These are phyloP conservation scores for Phytophthora citrophthora DNA, from an alignment of 352 stramenopile species.

Conservation along the genomic window DNA sequence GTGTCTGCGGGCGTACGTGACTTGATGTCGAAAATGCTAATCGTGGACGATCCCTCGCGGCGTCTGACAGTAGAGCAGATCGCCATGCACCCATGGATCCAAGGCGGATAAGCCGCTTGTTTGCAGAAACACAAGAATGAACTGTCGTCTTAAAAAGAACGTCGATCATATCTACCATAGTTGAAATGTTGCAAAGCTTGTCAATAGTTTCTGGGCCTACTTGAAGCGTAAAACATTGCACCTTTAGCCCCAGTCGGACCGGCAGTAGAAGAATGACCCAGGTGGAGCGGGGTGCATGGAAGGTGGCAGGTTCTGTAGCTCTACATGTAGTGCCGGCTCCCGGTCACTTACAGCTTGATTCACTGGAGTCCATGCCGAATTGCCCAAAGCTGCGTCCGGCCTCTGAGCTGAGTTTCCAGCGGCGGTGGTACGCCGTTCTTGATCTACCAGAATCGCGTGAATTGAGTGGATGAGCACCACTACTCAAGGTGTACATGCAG, in stretches of 20 bases:
- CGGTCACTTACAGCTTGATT: conserved; percentile 7
- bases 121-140: conserved; percentile 32
- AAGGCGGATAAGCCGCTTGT: conserved; percentile 51
- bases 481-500: neutral
- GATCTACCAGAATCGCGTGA: conserved; percentile 34
- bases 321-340: neutral
- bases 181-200: conserved; percentile 24
- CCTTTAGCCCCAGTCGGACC: conserved; percentile 66
- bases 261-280: conserved; percentile 49
- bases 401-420: neutral
- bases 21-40: conserved; percentile 78
- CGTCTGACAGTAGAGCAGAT: conserved; percentile 87
- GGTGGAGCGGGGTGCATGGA: conserved; percentile 76
- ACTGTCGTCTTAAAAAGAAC: conserved; percentile 30
- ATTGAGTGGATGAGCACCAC: conserved; percentile 7
- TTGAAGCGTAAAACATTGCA: neutral
- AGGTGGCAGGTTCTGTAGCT: conserved; percentile 51
- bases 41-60: conserved; percentile 79
- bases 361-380: conserved; percentile 11
- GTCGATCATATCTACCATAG: conserved; percentile 14
- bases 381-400: neutral
- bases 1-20: conserved; percentile 76
- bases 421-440: conserved; percentile 38
- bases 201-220: conserved; percentile 13
- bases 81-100: conserved; percentile 83